Evolutionary conservation across 805 yeast species (phyloP).

Genomic region (Metschnikowia chrysomelidarum): DNA sequence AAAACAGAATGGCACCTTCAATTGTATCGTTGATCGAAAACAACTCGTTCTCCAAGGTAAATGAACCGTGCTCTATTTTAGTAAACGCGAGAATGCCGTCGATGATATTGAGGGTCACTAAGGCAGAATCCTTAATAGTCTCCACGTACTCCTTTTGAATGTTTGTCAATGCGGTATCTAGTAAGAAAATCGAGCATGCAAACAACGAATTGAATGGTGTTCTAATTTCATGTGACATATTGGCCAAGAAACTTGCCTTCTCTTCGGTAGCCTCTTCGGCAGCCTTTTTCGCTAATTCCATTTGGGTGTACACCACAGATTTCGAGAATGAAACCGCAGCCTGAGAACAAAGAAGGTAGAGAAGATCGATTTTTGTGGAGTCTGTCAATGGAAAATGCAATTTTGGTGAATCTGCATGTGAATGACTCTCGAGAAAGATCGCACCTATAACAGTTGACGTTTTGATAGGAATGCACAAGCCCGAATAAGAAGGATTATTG

Average conservation of each 20-base stretch:
- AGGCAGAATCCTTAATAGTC: conserved; percentile 49
- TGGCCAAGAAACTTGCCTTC: conserved; percentile 51
- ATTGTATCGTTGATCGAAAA: conserved; percentile 45
- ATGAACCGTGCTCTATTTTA: conserved; percentile 54
- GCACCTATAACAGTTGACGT: conserved; percentile 44
- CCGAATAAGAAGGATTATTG: conserved; percentile 31
- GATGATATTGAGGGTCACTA: conserved; percentile 50
- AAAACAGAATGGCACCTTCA: conserved; percentile 47
- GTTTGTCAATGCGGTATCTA: conserved; percentile 45
- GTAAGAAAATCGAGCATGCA: conserved; percentile 47
- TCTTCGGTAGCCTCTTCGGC: conserved; percentile 56
- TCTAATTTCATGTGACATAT: conserved; percentile 58
- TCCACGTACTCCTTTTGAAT: conserved; percentile 51
- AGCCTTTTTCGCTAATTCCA: conserved; percentile 41
- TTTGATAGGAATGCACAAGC: conserved; percentile 46
- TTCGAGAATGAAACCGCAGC: conserved; percentile 52
- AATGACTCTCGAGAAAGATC: conserved; percentile 38
- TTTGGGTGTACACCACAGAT: conserved; percentile 44
- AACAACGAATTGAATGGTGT: conserved; percentile 54
- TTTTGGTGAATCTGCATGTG: conserved; percentile 6
- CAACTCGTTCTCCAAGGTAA: conserved; percentile 42
- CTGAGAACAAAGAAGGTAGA: conserved; percentile 46
- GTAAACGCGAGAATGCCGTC: conserved; percentile 55
- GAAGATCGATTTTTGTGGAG: conserved; percentile 36
- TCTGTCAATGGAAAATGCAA: conserved; percentile 18